Evolutionary conservation across 495 filamentous ascomycete species (phyloP).

Genomic region (Lophiostoma macrostomum): DNA sequence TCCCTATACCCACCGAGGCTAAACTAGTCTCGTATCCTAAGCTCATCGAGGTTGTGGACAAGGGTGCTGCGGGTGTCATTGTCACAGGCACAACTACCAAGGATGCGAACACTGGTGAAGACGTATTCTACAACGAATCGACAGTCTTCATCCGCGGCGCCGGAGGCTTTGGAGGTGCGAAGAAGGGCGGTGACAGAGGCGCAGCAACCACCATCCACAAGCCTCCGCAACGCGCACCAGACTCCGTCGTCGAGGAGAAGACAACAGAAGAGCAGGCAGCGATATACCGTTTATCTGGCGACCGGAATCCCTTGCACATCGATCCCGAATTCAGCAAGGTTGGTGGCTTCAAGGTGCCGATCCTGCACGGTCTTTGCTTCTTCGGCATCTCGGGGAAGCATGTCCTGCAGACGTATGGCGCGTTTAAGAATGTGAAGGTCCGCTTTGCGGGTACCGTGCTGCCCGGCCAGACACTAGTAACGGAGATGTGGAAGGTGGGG

Average conservation of each 20-base stretch:
- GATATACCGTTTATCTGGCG: constrained; percentile 89
- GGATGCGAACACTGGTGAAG: constrained; percentile 71
- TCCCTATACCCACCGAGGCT: constrained; percentile 85
- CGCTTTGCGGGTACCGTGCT: constrained; percentile 89
- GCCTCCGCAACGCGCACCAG: constrained; percentile 71
- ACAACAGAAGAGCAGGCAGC: constrained; percentile 93
- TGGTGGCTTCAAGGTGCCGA: constrained; percentile 92
- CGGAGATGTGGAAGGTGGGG: constrained; percentile 99
- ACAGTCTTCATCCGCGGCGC: constrained; percentile 89
- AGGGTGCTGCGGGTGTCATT: constrained; percentile 86
- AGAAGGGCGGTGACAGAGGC: constrained; percentile 75
- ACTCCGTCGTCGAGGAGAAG: constrained; percentile 80
- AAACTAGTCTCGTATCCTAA: constrained; percentile 77
- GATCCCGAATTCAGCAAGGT: constrained; percentile 93
- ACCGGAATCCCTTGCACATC: constrained; percentile 92
- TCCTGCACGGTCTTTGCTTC: constrained; percentile 93
- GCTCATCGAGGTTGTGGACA: constrained; percentile 93
- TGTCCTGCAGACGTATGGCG: constrained; percentile 77
- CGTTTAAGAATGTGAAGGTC: constrained; percentile 93
- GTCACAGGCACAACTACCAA: constrained; percentile 78
- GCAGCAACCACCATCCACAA: constrained; percentile 74
- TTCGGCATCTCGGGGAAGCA: constrained; percentile 91
- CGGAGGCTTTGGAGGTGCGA: constrained; percentile 85
- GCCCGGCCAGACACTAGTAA: constrained; percentile 89
- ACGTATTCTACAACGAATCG: constrained; percentile 95